Conservation (phyloP, 2,329 filamentous ascomycete genomes). For the Penicillium rolfsii region DNA sequence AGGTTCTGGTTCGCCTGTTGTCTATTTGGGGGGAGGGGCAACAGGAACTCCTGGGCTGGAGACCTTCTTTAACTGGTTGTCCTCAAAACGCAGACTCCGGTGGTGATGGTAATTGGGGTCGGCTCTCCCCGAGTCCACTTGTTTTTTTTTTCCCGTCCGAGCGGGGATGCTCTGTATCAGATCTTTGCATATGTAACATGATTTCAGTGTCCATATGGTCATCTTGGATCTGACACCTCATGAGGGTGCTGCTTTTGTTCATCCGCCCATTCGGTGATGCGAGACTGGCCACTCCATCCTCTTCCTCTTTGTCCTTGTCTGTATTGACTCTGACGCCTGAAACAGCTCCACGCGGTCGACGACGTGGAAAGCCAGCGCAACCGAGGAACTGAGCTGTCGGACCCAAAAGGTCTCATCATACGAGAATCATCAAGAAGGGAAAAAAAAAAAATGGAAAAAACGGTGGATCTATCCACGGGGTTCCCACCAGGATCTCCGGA, state of each 20-base stretch:
- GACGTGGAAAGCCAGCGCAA: conserved; percentile 1
- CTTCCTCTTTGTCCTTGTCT: not conserved
- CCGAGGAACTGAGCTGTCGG: not conserved
- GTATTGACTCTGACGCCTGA: not conserved
- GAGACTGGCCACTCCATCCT: conserved; percentile 2
- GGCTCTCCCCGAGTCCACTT: not conserved
- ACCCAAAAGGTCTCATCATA: not conserved
- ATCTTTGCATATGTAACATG: conserved; percentile 17
- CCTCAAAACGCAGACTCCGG: not conserved
- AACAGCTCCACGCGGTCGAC: conserved; percentile 4
- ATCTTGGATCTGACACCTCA: conserved; percentile 19
- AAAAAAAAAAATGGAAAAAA: not conserved
- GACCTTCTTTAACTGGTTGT: not conserved
- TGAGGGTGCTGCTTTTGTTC: conserved; percentile 3
- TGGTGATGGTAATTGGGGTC: not conserved
- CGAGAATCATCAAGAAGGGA: not conserved
- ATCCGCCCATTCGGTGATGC: conserved; percentile 8
- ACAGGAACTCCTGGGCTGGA: not conserved
- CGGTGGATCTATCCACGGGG: conserved; percentile 13
- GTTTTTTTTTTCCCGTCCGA: conserved; percentile 5
- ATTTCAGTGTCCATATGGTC: not conserved
- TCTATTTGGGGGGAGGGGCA: not conserved
- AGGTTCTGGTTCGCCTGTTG: not conserved
- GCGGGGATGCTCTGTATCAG: conserved; percentile 22
- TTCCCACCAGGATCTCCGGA: conserved; percentile 21